Evolutionary conservation across 2,329 filamentous ascomycete genomes (phyloP).

Genomic region (Microthyrium microscopicum): DNA sequence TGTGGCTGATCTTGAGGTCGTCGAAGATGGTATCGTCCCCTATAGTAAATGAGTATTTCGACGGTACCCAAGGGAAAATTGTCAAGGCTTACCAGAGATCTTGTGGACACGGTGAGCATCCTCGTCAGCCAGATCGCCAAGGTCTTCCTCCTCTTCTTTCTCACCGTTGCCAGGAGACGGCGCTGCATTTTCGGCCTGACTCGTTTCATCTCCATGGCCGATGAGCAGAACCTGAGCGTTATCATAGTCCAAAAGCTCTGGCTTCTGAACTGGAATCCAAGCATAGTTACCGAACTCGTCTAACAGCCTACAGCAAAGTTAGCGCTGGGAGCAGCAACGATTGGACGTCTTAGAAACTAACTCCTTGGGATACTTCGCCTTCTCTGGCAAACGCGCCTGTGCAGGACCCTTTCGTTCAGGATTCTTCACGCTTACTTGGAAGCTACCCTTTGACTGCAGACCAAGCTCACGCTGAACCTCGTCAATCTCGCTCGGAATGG

Average conservation of each 20-base stretch:
- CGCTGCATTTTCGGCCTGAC: slow-evolving; percentile 39
- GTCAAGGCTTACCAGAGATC: slow-evolving; percentile 29
- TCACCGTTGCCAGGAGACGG: slow-evolving; percentile 41
- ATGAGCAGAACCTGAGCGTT: slow-evolving; percentile 67
- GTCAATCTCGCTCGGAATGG: slow-evolving; percentile 50
- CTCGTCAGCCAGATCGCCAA: slow-evolving; percentile 61
- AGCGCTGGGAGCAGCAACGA: slow-evolving; percentile 28
- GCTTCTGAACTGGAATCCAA: slow-evolving; percentile 53
- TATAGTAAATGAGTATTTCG: slow-evolving; percentile 15
- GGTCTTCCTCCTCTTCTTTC: slow-evolving; percentile 42
- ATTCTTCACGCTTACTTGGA: slow-evolving; percentile 66
- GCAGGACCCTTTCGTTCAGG: slow-evolving; percentile 51
- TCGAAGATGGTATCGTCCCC: slow-evolving; percentile 44
- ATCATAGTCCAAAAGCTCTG: slow-evolving; percentile 56
- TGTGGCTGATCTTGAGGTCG: slow-evolving; percentile 41
- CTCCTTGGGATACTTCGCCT: slow-evolving; percentile 54
- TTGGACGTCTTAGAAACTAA: slow-evolving; percentile 18
- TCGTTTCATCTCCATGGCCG: slow-evolving; percentile 43
- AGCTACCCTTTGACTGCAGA: slow-evolving; percentile 53
- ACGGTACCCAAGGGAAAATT: slow-evolving; percentile 1
- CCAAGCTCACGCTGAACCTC: slow-evolving; percentile 64
- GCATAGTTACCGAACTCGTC: slow-evolving; percentile 56
- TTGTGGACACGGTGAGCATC: slow-evolving; percentile 50
- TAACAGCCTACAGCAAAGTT: too few relatives aligned
- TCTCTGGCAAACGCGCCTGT: slow-evolving; percentile 44